Percentiles rank a stretch among this genome's conserved stretches.
These are phyloP conservation scores for Neurospora sublineolata DNA, from an alignment of 495 filamentous ascomycete species.

Conservation along the genomic window DNA sequence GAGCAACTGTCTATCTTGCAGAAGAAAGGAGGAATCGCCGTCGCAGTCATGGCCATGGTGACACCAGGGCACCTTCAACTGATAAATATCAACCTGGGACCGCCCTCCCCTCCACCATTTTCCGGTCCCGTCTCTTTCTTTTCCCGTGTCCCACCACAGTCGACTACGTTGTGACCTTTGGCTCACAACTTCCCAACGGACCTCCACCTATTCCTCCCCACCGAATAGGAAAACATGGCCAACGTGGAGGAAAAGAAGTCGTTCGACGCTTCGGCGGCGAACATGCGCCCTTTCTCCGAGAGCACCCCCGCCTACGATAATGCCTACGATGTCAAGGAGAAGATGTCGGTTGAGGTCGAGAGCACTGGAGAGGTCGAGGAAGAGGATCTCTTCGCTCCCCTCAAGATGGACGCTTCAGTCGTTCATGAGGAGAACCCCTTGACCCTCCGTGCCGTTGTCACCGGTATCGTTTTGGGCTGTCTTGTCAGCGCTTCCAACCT, in stretches of 20 bases:
- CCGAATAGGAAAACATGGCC: conserved; percentile 10
- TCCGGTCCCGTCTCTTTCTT: background rate
- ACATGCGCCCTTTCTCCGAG: conserved; percentile 19
- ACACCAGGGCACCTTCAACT: background rate
- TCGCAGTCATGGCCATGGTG: background rate
- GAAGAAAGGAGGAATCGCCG: background rate
- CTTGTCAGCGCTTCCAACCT: conserved; percentile 55
- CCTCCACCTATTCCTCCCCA: background rate
- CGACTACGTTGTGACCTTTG: background rate
- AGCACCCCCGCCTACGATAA: conserved; percentile 13
- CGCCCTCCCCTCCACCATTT: background rate
- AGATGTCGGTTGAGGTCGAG: conserved; percentile 7
- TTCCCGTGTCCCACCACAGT: background rate
- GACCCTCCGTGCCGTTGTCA: conserved; percentile 44
- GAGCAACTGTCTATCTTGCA: background rate
- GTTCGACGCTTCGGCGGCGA: conserved; percentile 5
- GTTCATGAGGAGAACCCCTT: conserved; percentile 38
- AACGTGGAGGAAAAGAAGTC: conserved; percentile 12
- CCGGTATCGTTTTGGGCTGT: conserved; percentile 46
- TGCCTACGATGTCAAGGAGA: conserved; percentile 11
- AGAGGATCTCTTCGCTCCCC: conserved; percentile 34
- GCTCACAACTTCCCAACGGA: background rate
- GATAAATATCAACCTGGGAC: background rate
- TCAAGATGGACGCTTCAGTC: conserved; percentile 33
- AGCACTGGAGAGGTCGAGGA: conserved; percentile 18